Conservation (phyloP, 1,139 yeast genomes). For the Geotrichum reessii region DNA sequence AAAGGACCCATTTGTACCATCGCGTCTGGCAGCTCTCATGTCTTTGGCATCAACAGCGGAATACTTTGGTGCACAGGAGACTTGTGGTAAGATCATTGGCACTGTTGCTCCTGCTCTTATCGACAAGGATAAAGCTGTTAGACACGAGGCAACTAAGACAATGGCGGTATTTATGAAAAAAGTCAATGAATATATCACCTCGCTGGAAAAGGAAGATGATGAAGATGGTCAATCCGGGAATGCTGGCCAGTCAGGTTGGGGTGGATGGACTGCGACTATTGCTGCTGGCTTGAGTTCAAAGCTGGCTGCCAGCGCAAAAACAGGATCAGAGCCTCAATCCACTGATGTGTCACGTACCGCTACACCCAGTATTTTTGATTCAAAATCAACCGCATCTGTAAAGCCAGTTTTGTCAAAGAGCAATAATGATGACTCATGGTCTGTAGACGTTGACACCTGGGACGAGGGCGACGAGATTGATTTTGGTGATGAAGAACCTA, state of each 20-base stretch:
- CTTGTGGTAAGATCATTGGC: slow-evolving; percentile 77
- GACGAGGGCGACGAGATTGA: slow-evolving; percentile 12
- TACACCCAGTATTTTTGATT: slow-evolving; percentile 11
- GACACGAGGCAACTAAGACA: slow-evolving; percentile 63
- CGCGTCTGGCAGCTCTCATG: slow-evolving; percentile 69
- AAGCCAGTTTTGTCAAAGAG: not conserved
- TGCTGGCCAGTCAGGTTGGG: slow-evolving; percentile 6
- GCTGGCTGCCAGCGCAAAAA: not conserved
- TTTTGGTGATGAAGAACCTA: slow-evolving; percentile 23
- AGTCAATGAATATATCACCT: slow-evolving; percentile 56
- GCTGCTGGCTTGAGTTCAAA: slow-evolving; percentile 5
- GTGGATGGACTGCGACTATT: slow-evolving; percentile 10
- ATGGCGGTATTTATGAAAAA: slow-evolving; percentile 60
- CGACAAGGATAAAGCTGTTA: slow-evolving; percentile 64
- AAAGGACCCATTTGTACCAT: slow-evolving; percentile 71
- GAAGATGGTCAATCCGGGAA: not conserved
- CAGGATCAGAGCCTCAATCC: slow-evolving; percentile 1
- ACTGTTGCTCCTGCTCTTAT: slow-evolving; percentile 78
- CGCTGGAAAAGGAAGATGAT: slow-evolving; percentile 12
- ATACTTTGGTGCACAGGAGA: slow-evolving; percentile 66
- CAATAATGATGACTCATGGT: slow-evolving; percentile 10
- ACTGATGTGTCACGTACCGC: slow-evolving; percentile 5
- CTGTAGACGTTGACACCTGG: slow-evolving; percentile 4
- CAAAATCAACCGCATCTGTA: not conserved
- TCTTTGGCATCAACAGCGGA: slow-evolving; percentile 66